These are phyloP conservation scores for Fraxinus greggii DNA, from an alignment of 305 asterid species.

Conservation along the genomic window DNA sequence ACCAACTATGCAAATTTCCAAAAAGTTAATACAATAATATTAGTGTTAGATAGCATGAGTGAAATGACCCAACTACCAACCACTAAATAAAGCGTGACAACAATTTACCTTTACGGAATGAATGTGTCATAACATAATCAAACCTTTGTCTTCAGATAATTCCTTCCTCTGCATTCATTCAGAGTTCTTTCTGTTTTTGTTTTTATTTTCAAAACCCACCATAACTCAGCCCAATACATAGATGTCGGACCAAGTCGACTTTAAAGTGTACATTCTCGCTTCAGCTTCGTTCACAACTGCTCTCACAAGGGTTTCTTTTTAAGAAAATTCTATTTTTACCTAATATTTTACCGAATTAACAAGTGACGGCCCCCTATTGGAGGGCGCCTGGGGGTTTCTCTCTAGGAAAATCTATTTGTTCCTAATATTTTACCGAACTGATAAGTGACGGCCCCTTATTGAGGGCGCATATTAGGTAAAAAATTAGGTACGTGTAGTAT, in stretches of 20 bases:
- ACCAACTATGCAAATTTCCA: background rate
- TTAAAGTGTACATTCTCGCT: background rate
- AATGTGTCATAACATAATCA: constrained; percentile 15
- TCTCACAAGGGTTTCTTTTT: no score
- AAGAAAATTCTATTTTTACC: no score
- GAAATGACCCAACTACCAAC: constrained; percentile 55
- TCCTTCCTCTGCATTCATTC: background rate
- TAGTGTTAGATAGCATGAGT: constrained; percentile 11
- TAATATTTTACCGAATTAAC: no score
- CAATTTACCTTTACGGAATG: constrained; percentile 18
- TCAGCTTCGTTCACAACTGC: background rate
- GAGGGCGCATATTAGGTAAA: no score
- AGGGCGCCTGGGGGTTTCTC: no score
- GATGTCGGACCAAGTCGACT: background rate
- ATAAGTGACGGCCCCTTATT: no score
- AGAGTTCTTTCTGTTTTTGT: background rate
- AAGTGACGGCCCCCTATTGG: no score
- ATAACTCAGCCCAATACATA: background rate
- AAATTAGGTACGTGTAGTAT: no score
- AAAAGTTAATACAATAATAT: background rate
- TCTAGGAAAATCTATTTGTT: no score
- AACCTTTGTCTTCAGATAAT: constrained; percentile 4
- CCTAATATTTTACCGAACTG: no score
- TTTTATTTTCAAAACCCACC: background rate
- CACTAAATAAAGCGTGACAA: constrained; percentile 28